Evolutionary conservation across 345 rosid species (phyloP).

Genomic region (Kernera saxatilis): DNA sequence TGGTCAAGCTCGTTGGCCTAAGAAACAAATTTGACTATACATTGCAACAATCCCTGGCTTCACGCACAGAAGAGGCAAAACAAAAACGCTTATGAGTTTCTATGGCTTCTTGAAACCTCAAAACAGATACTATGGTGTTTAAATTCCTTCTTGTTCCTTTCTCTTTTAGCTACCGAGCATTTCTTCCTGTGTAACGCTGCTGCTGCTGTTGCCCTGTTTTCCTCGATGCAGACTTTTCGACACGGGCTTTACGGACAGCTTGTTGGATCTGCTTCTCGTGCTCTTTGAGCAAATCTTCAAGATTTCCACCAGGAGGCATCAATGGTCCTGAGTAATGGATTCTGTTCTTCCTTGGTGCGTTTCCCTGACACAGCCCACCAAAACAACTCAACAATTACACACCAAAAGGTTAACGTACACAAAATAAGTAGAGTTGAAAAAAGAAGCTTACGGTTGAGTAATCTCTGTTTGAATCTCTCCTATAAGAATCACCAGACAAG

Average conservation of each 20-base stretch:
- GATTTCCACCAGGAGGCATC: conserved; percentile 87
- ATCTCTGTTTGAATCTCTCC: conserved; percentile 34
- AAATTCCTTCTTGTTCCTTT: background rate
- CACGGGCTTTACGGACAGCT: conserved; percentile 77
- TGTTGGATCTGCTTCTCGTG: conserved; percentile 92
- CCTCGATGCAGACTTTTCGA: conserved; percentile 40
- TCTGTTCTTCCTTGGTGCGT: conserved; percentile 60
- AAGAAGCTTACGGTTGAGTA: conserved; percentile 35
- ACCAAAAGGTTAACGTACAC: background rate
- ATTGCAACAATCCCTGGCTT: conserved; percentile 22
- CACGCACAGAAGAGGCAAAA: conserved; percentile 7
- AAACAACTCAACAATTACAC: background rate
- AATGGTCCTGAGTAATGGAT: conserved; percentile 89
- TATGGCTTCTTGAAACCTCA: conserved; percentile 9
- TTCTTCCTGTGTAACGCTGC: conserved; percentile 19
- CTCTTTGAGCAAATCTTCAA: conserved; percentile 80
- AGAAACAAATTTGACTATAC: conserved; percentile 7
- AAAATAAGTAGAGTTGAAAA: background rate
- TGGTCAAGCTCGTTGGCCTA: conserved; percentile 21
- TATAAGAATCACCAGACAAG: conserved; percentile 26
- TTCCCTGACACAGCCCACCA: conserved; percentile 39
- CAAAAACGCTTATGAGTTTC: conserved; percentile 2
- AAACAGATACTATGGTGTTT: background rate
- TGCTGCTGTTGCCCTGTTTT: conserved; percentile 22
- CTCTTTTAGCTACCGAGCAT: conserved; percentile 19